Evolutionary conservation across 371 early-diverging fungal species (phyloP), one percentile per base, ranked within the genome.

Genomic region (Rhizopus stolonifer): DNA sequence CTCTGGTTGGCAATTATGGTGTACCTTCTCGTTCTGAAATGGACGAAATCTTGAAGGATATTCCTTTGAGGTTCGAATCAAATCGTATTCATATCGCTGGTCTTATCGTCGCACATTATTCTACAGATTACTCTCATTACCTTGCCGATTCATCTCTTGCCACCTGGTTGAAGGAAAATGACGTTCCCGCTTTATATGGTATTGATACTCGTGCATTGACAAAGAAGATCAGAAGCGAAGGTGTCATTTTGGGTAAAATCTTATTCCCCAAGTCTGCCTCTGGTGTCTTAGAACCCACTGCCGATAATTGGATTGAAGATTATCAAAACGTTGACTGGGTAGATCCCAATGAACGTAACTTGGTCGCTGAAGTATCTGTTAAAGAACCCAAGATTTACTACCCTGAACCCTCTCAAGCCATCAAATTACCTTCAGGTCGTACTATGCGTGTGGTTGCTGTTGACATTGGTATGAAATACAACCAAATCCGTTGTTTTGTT

Each of bases 391-490:
- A 79, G 58, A 52, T 89, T 29, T 97, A 95, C 69, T 51, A 63
- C 4, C 82, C 84, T 14, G 87, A 83, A 23, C 81, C 83, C 4
- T 63, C 70, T 36, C 82, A 67, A 17, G 80, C 84, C 26, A 56
- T 88, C 46, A 74, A 80, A 60, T 83, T 82, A 4, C 72, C 85
- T 25, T 82, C 86, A 58, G 94, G 95, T 5, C 88, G 86, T 58
- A 79, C 88, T 10, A 70, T 94, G 55, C 87, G 91, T 49, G 80
- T 97, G 38, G 58, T 97, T 44, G 94, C 93, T 34, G 87, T 97
- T 8, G 96, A 97, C 71, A 91, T 97, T 13, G 98, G 98, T 61
- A 94, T 97, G 93, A 97, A 97, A 74, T 91, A 82, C 81, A 96
- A 95, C 80, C 96, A 97, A 72, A 90, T 96, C 69, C 89, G 96